Percentiles rank a stretch among this genome's conserved stretches.
These are phyloP conservation scores for Pythium monospermum DNA, from an alignment of 352 stramenopile species.

Conservation along the genomic window DNA sequence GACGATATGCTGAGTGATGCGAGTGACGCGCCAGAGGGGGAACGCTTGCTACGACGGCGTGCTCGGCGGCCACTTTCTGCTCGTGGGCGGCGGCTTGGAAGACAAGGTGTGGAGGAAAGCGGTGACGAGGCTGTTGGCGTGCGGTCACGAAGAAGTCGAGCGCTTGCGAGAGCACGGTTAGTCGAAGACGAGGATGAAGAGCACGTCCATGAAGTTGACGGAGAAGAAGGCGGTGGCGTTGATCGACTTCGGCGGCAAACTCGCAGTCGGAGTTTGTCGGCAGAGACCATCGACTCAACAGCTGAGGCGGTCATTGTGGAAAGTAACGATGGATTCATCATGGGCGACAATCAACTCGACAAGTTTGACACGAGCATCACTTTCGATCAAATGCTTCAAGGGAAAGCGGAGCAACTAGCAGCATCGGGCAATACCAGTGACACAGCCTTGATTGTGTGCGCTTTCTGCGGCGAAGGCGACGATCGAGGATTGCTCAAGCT, in stretches of 20 bases:
- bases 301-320: constrained; percentile 59
- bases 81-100: constrained; percentile 6
- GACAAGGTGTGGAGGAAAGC: constrained; percentile 32
- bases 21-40: constrained; percentile 17
- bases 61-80: constrained; percentile 11
- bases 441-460: constrained; percentile 53
- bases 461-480: constrained; percentile 73
- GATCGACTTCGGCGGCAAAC: constrained; percentile 20
- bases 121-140: constrained; percentile 27
- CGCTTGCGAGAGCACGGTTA: constrained; percentile 12
- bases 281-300: constrained; percentile 21
- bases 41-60: constrained; percentile 21
- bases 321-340: constrained; percentile 78
- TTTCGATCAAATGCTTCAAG: constrained; percentile 60
- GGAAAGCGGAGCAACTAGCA: constrained; percentile 38
- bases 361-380: constrained; percentile 64
- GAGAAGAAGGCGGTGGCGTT: constrained; percentile 47
- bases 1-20: constrained; percentile 23
- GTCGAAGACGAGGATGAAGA: constrained; percentile 55
- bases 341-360: constrained; percentile 78
- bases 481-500: constrained; percentile 69
- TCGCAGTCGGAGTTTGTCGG: constrained; percentile 17
- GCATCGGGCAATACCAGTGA: constrained; percentile 24
- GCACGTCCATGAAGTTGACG: constrained; percentile 35
- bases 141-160: constrained; percentile 2